phyloP scores from a whole-genome alignment of 148 eudicot species.

The Heliamphora exappendiculata region DNA sequence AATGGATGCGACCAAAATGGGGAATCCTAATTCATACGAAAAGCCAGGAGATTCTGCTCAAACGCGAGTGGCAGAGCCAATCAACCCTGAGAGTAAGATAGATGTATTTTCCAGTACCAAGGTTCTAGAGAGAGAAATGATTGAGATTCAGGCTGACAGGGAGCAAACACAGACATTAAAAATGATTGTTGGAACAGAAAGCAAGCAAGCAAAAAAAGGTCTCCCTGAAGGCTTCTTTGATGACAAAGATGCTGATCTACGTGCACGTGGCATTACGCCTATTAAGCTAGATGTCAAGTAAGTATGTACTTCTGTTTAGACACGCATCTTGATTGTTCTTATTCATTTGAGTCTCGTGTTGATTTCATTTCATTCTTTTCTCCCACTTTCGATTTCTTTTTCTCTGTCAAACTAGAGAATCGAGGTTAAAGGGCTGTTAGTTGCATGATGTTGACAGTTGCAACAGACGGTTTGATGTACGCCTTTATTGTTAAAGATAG shows the following conservation, averaged over 20 bases:
- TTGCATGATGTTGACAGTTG: no score
- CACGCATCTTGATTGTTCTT: background rate
- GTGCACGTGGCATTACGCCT: constrained; percentile 91
- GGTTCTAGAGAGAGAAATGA: constrained; percentile 22
- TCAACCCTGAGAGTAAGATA: constrained; percentile 15
- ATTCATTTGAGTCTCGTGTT: background rate
- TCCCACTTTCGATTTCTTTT: background rate
- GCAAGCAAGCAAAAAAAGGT: constrained; percentile 49
- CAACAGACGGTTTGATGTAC: no score
- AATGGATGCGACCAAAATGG: constrained; percentile 20
- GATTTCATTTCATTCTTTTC: background rate
- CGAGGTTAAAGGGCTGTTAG: no score
- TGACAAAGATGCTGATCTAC: constrained; percentile 86
- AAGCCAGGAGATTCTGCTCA: constrained; percentile 23
- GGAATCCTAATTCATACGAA: constrained; percentile 16
- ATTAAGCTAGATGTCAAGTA: constrained; percentile 82
- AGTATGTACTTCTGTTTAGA: constrained; percentile 14
- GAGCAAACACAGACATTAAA: constrained; percentile 11
- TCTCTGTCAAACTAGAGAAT: no score
- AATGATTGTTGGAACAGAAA: constrained; percentile 24
- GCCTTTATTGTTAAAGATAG: no score
- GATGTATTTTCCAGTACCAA: constrained; percentile 25
- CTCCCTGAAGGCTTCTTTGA: constrained; percentile 93
- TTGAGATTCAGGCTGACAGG: constrained; percentile 23
- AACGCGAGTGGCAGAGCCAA: constrained; percentile 15